Base-by-base conservation (phyloP, 495 filamentous ascomycete genomes). In the Penicillium manginii region DNA sequence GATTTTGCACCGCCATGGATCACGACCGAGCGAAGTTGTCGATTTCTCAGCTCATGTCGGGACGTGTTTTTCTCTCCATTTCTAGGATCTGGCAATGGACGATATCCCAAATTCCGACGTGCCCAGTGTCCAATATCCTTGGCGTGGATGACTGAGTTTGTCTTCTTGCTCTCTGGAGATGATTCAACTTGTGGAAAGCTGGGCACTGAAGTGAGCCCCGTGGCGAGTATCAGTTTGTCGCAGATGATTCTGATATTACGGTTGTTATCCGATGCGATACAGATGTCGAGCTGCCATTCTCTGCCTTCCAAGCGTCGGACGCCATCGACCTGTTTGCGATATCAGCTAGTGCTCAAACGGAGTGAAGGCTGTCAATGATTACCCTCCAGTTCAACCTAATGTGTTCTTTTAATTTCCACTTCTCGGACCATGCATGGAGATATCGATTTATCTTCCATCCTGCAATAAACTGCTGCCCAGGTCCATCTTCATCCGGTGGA, bases 1-100 rank as follows among this genome's bases (percentile, higher is more conserved):
- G 85, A 88, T 63, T 92, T 93, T 0, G 80, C 83, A 0, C 83
- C 85, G 6, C 90, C 88, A 42, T 90, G 79, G 0, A 93, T 78
- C 0, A 79, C 80, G 2, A 92, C 72, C 0, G 65, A 66, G 9
- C 46, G 51, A 14, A 69, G n/a, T 15, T 48, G 23, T 15, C 53
- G 17, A 14, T 35, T 46, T 2, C 22, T 19, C 11, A 23, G 14
- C 23, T 56, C 11, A 23, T 40, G 26, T 29, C 9, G 26, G 26
- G 26, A 8, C 26, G 9, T 29, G 9, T 8, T 10, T 4, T 45
- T 39, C 5, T 37, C 10, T 1, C 2, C 19, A 2, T 22, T 22
- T 22, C n/a, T 23, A 21, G 10, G 42, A n/a, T n/a, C 11, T 8
- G 52, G 43, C 14, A 73, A 21, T 0, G 69, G 65, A 10, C 58